A percentile compares a stretch with the other conserved stretches of the same genome.
Conservation (phyloP, 2,329 filamentous ascomycete species). For the Plenodomus tracheiphilus region DNA sequence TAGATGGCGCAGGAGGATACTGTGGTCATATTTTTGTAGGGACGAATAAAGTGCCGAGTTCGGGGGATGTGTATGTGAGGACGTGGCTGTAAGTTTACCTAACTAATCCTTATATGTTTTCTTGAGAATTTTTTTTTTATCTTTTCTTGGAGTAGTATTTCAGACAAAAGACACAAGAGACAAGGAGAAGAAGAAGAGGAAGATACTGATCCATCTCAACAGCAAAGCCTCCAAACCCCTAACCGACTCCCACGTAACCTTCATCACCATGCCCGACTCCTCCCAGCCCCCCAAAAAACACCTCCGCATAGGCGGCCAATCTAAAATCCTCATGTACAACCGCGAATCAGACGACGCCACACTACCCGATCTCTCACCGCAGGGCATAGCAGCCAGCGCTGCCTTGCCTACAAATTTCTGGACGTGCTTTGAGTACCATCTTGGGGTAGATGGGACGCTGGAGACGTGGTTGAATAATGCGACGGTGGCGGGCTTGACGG, state of each 20-base stretch:
- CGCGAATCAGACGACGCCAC: constrained; percentile 66
- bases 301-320: constrained; percentile 64
- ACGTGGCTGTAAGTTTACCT: constrained; percentile 61
- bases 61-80: constrained; percentile 61
- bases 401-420: constrained; percentile 56
- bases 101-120: too few species aligned
- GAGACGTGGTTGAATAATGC: constrained; percentile 64
- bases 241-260: constrained; percentile 63
- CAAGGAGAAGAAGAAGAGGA: background rate
- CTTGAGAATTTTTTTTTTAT: constrained; percentile 11
- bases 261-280: constrained; percentile 66
- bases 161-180: background rate
- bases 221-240: constrained; percentile 62
- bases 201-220: too few species aligned
- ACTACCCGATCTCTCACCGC: constrained; percentile 62
- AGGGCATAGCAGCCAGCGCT: constrained; percentile 60
- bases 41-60: constrained; percentile 57
- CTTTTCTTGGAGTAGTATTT: too few species aligned
- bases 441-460: constrained; percentile 61
- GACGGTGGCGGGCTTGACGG: constrained; percentile 57
- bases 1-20: constrained; percentile 64
- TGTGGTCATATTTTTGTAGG: constrained; percentile 63
- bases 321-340: constrained; percentile 66
- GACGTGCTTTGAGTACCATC: constrained; percentile 65
- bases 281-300: constrained; percentile 61